Percentiles rank a stretch among this genome's conserved stretches.
phyloP scores from a whole-genome alignment of 75 land plant species.

The Selaginella moellendorffii region DNA sequence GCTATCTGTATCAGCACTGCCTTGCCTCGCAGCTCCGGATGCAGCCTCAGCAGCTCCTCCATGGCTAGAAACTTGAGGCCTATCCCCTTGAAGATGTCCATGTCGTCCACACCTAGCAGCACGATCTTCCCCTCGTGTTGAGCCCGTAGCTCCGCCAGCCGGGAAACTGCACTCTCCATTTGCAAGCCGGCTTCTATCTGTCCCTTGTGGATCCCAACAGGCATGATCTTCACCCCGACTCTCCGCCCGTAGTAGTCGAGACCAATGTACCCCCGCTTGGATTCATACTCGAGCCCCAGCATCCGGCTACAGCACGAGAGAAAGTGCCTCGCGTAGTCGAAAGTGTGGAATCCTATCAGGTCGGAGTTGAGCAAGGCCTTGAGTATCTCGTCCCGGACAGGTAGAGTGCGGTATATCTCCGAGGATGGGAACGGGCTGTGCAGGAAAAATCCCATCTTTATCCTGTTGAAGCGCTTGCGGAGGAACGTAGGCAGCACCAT shows the following conservation, averaged over 20 bases:
- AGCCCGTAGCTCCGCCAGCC: slow-evolving; percentile 38
- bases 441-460: slow-evolving; percentile 48
- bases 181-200: slow-evolving; percentile 47
- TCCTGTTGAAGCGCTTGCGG: slow-evolving; percentile 42
- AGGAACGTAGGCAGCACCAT: slow-evolving; percentile 69
- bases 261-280: slow-evolving; percentile 58
- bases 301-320: slow-evolving; percentile 78
- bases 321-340: slow-evolving; percentile 49
- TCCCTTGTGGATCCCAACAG: slow-evolving; percentile 74
- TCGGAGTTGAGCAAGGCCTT: slow-evolving; percentile 52
- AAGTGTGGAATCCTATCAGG: slow-evolving; percentile 68
- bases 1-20: slow-evolving; percentile 67
- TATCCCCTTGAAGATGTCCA: slow-evolving; percentile 87
- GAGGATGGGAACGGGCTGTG: slow-evolving; percentile 59
- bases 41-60: slow-evolving; percentile 47
- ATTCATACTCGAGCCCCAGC: slow-evolving; percentile 68
- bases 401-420: slow-evolving; percentile 68
- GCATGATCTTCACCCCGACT: slow-evolving; percentile 62
- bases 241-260: slow-evolving; percentile 73
- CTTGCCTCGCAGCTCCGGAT: slow-evolving; percentile 34
- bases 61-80: slow-evolving; percentile 59
- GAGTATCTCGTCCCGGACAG: slow-evolving; percentile 69
- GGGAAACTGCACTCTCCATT: slow-evolving; percentile 25
- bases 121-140: slow-evolving; percentile 46
- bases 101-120: slow-evolving; percentile 41